phyloP scores from a whole-genome alignment of 805 yeast genomes.

The Saccharomycopsis oosterbeekiorum region DNA sequence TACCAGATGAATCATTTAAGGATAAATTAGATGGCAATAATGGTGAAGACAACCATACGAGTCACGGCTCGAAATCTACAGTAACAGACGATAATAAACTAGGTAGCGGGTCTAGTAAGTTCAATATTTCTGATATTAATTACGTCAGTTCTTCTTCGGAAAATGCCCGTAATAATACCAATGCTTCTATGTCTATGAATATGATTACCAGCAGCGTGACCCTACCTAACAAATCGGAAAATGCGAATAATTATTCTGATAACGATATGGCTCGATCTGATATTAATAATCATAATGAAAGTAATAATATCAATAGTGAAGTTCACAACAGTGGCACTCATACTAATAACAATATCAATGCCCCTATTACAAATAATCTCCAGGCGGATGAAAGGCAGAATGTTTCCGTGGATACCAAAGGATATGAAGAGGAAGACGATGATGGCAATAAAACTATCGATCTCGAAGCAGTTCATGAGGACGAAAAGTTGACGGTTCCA shows the following conservation, averaged over 20 bases:
- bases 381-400: background rate
- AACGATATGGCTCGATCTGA: background rate
- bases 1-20: background rate
- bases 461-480: constrained; percentile 1
- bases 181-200: background rate
- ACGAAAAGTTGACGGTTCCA: background rate
- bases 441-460: background rate
- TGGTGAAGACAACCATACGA: no score
- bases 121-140: background rate
- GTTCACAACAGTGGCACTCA: background rate
- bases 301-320: background rate
- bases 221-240: background rate
- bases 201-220: background rate
- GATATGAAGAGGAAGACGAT: background rate
- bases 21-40: background rate
- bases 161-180: background rate
- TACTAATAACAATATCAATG: background rate
- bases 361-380: background rate
- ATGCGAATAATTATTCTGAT: background rate
- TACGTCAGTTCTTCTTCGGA: background rate
- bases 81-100: background rate
- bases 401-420: background rate
- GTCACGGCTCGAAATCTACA: background rate
- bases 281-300: background rate
- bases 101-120: background rate